phyloP scores from a whole-genome alignment of 2,329 filamentous ascomycete genomes.

The Aspergillus sp. region DNA sequence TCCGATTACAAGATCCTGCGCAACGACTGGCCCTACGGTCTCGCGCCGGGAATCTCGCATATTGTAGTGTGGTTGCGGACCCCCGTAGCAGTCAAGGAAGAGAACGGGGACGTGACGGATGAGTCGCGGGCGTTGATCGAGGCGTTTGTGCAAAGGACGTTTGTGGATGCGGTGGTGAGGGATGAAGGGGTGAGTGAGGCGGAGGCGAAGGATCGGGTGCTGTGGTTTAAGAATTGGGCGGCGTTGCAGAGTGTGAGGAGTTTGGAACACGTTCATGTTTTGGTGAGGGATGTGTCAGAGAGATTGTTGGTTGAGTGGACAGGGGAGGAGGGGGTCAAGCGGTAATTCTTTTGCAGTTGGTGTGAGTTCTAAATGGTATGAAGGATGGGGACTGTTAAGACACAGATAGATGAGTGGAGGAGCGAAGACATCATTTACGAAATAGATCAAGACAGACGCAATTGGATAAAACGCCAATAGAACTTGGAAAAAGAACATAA shows the following conservation, averaged over 20 bases:
- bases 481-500: constrained; percentile 9
- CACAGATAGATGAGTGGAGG: no score
- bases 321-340: constrained; percentile 28
- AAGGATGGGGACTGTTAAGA: no score
- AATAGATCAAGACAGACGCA: no score
- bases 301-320: constrained; percentile 49
- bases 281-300: constrained; percentile 52
- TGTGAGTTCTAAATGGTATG: no score
- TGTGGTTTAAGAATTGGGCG: constrained; percentile 68
- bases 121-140: constrained; percentile 52
- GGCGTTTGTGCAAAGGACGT: constrained; percentile 52
- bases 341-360: constrained; percentile 29
- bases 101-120: constrained; percentile 53
- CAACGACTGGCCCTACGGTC: constrained; percentile 67
- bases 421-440: no score
- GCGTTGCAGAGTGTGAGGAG: constrained; percentile 62
- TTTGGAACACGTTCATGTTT: constrained; percentile 59
- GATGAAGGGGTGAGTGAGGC: constrained; percentile 33
- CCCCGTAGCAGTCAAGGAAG: constrained; percentile 48
- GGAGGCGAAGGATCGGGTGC: constrained; percentile 48
- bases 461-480: background rate
- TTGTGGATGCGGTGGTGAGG: constrained; percentile 46
- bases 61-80: constrained; percentile 60
- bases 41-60: constrained; percentile 57
- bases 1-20: constrained; percentile 58